Evolutionary conservation across 805 yeast species (phyloP).

Genomic region (Yamadazyma endophytica): DNA sequence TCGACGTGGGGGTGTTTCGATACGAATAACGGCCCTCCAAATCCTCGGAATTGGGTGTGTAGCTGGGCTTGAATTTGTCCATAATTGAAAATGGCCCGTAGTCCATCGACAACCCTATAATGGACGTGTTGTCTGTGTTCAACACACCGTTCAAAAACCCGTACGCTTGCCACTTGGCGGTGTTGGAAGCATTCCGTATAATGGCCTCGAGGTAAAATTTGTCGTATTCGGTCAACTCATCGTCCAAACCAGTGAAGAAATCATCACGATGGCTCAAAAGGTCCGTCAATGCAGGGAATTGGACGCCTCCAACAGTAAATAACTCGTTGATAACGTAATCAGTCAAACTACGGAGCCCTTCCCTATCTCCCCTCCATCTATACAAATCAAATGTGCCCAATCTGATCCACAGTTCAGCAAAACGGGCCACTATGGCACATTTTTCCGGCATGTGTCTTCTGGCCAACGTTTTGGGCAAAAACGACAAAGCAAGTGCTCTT

Average conservation of each 20-base stretch:
- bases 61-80: slow-evolving; percentile 78
- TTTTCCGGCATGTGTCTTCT: slow-evolving; percentile 67
- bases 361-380: slow-evolving; percentile 66
- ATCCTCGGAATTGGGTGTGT: slow-evolving; percentile 91
- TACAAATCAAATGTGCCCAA: slow-evolving; percentile 85
- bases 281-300: slow-evolving; percentile 25
- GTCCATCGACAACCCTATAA: slow-evolving; percentile 85
- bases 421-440: slow-evolving; percentile 81
- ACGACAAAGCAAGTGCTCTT: slow-evolving; percentile 71
- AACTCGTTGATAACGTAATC: slow-evolving; percentile 71
- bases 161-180: slow-evolving; percentile 85
- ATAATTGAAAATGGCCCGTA: slow-evolving; percentile 93
- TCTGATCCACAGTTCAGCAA: slow-evolving; percentile 84
- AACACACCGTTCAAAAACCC: slow-evolving; percentile 93
- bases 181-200: slow-evolving; percentile 67
- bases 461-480: slow-evolving; percentile 73
- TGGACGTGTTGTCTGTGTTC: slow-evolving; percentile 90
- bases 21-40: slow-evolving; percentile 66
- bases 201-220: slow-evolving; percentile 68
- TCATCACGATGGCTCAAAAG: slow-evolving; percentile 16
- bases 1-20: slow-evolving; percentile 76
- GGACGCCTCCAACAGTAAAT: slow-evolving; percentile 33
- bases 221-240: slow-evolving; percentile 55
- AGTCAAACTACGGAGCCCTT: slow-evolving; percentile 57
- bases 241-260: slow-evolving; percentile 14